Evolutionary conservation across 1,284 basidiomycete species (phyloP).

Genomic region (Trametes versicolor): DNA sequence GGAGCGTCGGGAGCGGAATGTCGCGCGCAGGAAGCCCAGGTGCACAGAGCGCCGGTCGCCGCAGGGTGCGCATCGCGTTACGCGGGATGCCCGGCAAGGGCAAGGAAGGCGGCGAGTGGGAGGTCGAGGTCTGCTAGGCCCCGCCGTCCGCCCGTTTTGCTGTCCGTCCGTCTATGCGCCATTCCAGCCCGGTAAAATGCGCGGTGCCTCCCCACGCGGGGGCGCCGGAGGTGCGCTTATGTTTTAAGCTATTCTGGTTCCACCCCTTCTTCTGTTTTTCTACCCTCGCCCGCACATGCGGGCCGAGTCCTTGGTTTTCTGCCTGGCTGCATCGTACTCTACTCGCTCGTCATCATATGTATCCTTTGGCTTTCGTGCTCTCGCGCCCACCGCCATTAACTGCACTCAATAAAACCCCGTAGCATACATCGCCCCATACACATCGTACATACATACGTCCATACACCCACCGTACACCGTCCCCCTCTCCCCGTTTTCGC

Average conservation of each 20-base stretch:
- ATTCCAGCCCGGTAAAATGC: constrained; percentile 16
- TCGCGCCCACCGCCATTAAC: constrained; percentile 23
- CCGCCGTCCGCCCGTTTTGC: constrained; percentile 20
- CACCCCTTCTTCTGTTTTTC: constrained; percentile 18
- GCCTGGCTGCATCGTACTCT: constrained; percentile 27
- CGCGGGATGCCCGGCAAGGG: constrained; percentile 68
- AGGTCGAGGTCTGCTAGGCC: constrained; percentile 69
- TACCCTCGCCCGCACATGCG: not conserved
- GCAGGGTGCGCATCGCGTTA: constrained; percentile 69
- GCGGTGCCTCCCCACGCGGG: constrained; percentile 23
- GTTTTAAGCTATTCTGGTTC: constrained; percentile 35
- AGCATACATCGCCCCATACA: constrained; percentile 28
- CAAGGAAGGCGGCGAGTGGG: constrained; percentile 76
- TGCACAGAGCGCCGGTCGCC: constrained; percentile 32
- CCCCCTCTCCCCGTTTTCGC: not conserved
- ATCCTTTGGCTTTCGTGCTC: constrained; percentile 36
- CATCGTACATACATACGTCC: constrained; percentile 18
- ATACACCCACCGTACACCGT: not conserved
- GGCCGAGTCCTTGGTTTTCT: not conserved
- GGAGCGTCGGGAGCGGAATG: constrained; percentile 34
- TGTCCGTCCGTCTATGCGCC: constrained; percentile 39
- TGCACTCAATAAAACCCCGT: constrained; percentile 24
- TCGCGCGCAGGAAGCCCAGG: constrained; percentile 39
- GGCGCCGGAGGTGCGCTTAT: constrained; percentile 31
- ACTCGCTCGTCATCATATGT: constrained; percentile 35